Evolutionary conservation across 495 filamentous ascomycete species (phyloP), one percentile per base, ranked within the genome.

Genomic region (Cladorrhinum samala): DNA sequence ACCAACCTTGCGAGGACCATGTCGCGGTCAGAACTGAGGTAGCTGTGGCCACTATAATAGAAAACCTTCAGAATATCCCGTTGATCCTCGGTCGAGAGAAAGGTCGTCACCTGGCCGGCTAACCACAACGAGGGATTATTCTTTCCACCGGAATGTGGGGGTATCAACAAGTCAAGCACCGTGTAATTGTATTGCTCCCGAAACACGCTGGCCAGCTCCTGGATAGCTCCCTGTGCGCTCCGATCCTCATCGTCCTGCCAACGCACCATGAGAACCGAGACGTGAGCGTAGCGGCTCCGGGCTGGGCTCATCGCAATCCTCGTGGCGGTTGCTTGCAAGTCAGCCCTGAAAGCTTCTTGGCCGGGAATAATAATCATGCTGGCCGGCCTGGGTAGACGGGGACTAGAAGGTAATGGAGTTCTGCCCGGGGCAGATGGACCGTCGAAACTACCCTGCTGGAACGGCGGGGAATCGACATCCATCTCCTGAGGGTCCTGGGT

Each of bases 1-100:
- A 59, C 62, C 1, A 61, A 72, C 75, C 75, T 77, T 46, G 75
- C 68, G 18, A 77, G 60, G 49, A 76, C 66, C 68, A 73, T 72
- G 49, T 77, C 72, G 33, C 73, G 61, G 46, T 76, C 65, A 18
- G 62, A 64, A 25, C 77, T 71, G 16, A 77, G 58, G 55, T 68
- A 77, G 51, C 68, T 77, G 37, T 71, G 66, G 24, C 73, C 74
- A 37, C 62, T 70, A 56, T 77, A 77, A 54, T 73, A 75, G 42
- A 77, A 68, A 17, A 77, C 64, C 53, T 76, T 77, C 38, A 77
- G 46, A 38, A 68, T 65, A 47, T 76, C 72, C 24, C 74, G 69
- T 18, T 68, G 71, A 52, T 77, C 67, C 24, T 67, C 63, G 46
- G 69, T 67, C 33, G 70, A 71, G 48, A 71, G 59, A 51, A 77